Percentiles rank a stretch among this genome's conserved stretches.
Conservation (phyloP, 2,329 filamentous ascomycete species). For the Microdochium paspali region DNA sequence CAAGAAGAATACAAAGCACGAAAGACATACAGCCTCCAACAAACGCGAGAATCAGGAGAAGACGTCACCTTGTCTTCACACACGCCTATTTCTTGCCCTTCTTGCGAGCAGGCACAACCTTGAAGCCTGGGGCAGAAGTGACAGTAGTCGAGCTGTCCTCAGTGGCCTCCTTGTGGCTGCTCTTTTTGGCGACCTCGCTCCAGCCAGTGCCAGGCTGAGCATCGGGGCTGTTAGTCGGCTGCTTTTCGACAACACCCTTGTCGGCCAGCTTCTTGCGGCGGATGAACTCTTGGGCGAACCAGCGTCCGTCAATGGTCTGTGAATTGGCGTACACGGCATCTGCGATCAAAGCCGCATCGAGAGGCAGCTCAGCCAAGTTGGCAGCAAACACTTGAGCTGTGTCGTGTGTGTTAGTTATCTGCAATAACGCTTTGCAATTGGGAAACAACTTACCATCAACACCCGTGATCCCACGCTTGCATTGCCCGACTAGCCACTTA, state of each 20-base stretch:
- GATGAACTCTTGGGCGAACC: constrained; percentile 91
- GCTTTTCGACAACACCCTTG: constrained; percentile 76
- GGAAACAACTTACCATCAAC: constrained; percentile 38
- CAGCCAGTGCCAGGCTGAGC: constrained; percentile 53
- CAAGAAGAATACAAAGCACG: too few relatives aligned
- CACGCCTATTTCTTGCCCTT: constrained; percentile 64
- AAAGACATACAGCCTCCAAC: too few relatives aligned
- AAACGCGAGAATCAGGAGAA: too few relatives aligned
- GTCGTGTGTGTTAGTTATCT: constrained; percentile 19
- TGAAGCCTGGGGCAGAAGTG: constrained; percentile 55
- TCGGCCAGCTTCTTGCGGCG: constrained; percentile 89
- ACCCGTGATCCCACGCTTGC: constrained; percentile 60
- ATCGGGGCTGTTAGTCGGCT: constrained; percentile 41
- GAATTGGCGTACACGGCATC: constrained; percentile 84
- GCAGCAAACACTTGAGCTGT: constrained; percentile 73
- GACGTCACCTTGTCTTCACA: too few relatives aligned
- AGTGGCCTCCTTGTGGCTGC: constrained; percentile 40
- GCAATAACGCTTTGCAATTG: background rate
- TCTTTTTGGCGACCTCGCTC: constrained; percentile 97
- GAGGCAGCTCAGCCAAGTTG: constrained; percentile 64
- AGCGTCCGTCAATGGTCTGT: constrained; percentile 81
- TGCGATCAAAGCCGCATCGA: constrained; percentile 72
- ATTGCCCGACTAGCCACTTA: constrained; percentile 79
- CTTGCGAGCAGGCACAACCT: constrained; percentile 87
- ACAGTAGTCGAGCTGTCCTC: constrained; percentile 30